Base-by-base conservation (phyloP, 495 filamentous ascomycete species). In the Trichoderma asperelloides region DNA sequence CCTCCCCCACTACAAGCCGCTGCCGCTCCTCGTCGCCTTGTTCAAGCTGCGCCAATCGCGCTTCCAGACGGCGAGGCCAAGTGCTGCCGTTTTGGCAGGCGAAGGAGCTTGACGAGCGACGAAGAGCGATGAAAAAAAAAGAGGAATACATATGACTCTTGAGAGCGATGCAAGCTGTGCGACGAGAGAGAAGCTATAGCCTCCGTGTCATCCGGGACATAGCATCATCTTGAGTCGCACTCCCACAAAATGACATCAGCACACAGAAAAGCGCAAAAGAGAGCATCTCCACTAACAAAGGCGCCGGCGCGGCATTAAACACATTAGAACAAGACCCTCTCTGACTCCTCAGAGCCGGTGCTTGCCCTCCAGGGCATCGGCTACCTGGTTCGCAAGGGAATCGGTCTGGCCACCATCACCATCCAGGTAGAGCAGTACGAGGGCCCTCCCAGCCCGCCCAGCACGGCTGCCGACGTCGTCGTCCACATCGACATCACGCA, bases 401-500 rank as follows among this genome's bases (percentile, higher is more conserved):
- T 96, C 76, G 71, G 77, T 69, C 72, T 87, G 11, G 90, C 93
- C 2, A 91, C 87, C 33, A 75, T 97, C 23, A 92, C 89, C 15
- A 85, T 96, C 27, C 70, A 84, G 64, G 73, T 91, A 68, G 86
- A 86, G 70, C 83, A 92, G 71, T 92, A 85, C 81, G 75, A 78
- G 25, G 80, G 71, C 12, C 73, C 75, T 66, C 84, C 78, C 8
- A 71, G 71, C 65, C 79, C 78, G 41, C 75, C 78, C 37, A 67
- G 74, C 16, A 77, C 77, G 51, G 69, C 73, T 49, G 65, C 75
- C 1, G 76, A 78, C 3, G 71, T 72, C 15, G 71, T 83, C 8
- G 80, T 84, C 66, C 90, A 91, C 81, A 86, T 97, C 79, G 89
- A 96, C 77, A 90, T 96, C 74, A 82, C 87, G 33, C 93, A 97